Base-by-base conservation (phyloP, 768 basidiomycete species). In the Leccinum rimulosum region DNA sequence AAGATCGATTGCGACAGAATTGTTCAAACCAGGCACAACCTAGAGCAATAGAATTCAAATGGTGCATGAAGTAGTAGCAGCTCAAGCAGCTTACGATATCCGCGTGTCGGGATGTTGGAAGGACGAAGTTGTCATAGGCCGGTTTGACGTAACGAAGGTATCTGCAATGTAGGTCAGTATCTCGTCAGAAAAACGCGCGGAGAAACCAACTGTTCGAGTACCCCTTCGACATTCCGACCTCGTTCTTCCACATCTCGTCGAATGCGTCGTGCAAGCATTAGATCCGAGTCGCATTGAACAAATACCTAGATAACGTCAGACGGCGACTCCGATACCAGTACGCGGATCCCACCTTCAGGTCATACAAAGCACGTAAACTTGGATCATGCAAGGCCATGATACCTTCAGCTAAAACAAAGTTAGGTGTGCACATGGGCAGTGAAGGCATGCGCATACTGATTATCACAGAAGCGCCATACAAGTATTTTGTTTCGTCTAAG, bases 61-160 rank as follows among this genome's bases (percentile, higher is more conserved):
- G 50, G 33, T 43, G 31, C 48, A 10, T 19, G 15, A 45, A 35
- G 4, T 25, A 50, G 2, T 25, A 17, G 19, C 31, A 25, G 30
- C 58, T 47, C 15, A 43, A 58, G 35, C 27, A 19, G 57, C 69
- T 50, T 64, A 95, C 94, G 38, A 99, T 93, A 69, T 99, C 95
- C 3, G 96, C 96, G 69, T 89, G 81, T 48, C 86, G 82, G 14
- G 94, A 83, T 3, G 91, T 91, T 1, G 96, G 96, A 33, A 84
- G 84, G 22, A 99, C 94, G 63, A 95, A 97, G 71, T 91, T 90
- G 71, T 98, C 97, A 66, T 88, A 96, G 4, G 93, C 86, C 5
- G 92, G 93, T 69, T 99, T 99, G 65, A 99, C 96, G 69, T 88
- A 95, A 31, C 94, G 89, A 25, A 98, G 82, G 69, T 97, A 97